These are phyloP conservation scores for Xylaria sp. DNA, from an alignment of 2,329 filamentous ascomycete genomes.

Conservation along the genomic window DNA sequence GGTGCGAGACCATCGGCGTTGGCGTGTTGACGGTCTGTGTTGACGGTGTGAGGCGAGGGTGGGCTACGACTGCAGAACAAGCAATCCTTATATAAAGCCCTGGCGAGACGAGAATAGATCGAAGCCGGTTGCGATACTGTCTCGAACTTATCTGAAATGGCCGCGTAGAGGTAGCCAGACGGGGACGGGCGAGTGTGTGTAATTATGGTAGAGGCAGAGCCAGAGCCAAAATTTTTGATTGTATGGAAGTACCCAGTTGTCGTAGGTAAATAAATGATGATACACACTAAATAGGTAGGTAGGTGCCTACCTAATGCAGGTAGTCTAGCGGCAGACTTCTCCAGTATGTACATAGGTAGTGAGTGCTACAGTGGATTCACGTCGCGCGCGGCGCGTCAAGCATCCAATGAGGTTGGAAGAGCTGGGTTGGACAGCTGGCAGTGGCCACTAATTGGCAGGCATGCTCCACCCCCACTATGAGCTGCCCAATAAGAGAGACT, in stretches of 20 bases:
- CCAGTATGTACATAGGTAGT: not conserved
- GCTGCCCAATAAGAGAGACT: not conserved
- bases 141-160: not conserved
- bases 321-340: not conserved
- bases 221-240: constrained; percentile 4
- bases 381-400: constrained; percentile 46
- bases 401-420: constrained; percentile 23
- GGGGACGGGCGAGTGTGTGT: not conserved
- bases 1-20: constrained; percentile 32
- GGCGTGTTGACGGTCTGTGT: not conserved
- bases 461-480: not conserved
- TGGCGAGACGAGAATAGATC: not conserved
- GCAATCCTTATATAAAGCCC: not conserved
- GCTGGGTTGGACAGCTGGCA: constrained; percentile 21
- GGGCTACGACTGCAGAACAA: not conserved
- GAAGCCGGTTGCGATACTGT: not conserved
- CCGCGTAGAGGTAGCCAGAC: not conserved
- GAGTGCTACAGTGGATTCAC: constrained; percentile 34
- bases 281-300: not conserved
- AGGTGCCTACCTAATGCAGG: not conserved
- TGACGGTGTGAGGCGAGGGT: not conserved
- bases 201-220: not conserved
- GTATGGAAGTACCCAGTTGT: not conserved
- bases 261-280: constrained; percentile 35
- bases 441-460: not conserved